Evolutionary conservation across 306 rosid species (phyloP), one percentile per base, ranked within the genome.

Genomic region (Cucumis sativus): DNA sequence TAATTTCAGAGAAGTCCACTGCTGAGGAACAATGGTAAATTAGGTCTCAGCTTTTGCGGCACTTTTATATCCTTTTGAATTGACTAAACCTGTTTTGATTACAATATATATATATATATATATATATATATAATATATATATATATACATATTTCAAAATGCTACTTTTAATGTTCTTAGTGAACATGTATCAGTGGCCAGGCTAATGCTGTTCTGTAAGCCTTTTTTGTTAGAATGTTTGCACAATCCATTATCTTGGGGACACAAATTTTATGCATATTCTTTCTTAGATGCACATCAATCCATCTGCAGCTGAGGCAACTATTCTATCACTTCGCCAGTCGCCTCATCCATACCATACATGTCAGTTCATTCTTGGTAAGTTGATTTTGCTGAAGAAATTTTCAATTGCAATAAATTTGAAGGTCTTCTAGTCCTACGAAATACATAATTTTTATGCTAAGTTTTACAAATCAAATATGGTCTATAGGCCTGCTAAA

Each of bases 341-440:
- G 78, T 81, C 98, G 71, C 90, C 92, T 74, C 97, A 89, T 77
- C 98, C 98, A 10, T 94, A 92, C 71, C 88, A 85, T 81, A 84
- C 92, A 75, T 94, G 98, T 77, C 90, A 91, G 80, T 94, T 87
- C 85, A 92, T 94, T 82, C 96, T 94, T 74, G 97, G 98, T 91
- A 76, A 79, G 94, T 73, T 35, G 47, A 35, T 64, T 64, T 37
- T 28, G 7, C 14, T 64, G 71, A 17, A 64, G 71, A 35, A 30
- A 37, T 35, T 64, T 64, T 65, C 28, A 37, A 37, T 65, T 65
- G n/a, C 2, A 12, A 61, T 28, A 61, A 61, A 61, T 61, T 33
- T 7, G 39, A 25, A 61, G 72, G 47, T 17, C 39, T 37, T 65
- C 47, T 9, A 65, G 10, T 65, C 72, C 25, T 18, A 65, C 2